phyloP scores from a whole-genome alignment of 306 rosid genomes.

The Corylus heterophylla region DNA sequence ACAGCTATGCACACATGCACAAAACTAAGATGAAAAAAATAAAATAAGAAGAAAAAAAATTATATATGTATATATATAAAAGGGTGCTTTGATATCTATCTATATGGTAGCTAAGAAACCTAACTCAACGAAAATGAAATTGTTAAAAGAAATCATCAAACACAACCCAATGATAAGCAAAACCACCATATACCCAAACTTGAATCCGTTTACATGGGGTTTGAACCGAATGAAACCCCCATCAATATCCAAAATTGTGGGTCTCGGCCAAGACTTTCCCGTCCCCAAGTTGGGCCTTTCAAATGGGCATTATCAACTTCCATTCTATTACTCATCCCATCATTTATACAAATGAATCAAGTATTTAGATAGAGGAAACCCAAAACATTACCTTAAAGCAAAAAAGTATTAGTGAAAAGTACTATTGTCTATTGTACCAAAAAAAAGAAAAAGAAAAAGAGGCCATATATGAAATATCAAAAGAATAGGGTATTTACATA shows the following conservation, averaged over 20 bases:
- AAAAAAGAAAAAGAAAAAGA: too few species aligned
- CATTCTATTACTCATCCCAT: not conserved
- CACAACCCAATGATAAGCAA: not conserved
- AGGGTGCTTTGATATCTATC: too few species aligned
- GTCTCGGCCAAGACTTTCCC: not conserved
- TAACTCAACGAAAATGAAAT: not conserved
- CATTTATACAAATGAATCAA: too few species aligned
- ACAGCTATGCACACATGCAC: too few species aligned
- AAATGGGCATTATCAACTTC: not conserved
- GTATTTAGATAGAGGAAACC: not conserved
- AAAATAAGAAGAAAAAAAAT: too few species aligned
- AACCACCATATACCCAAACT: not conserved
- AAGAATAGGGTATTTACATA: not conserved
- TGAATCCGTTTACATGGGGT: not conserved
- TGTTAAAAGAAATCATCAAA: not conserved
- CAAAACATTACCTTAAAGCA: not conserved
- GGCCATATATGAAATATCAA: too few species aligned
- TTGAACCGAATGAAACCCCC: not conserved
- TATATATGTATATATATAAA: too few species aligned
- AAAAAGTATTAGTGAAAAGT: too few species aligned
- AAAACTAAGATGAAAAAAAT: too few species aligned
- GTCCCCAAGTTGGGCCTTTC: not conserved
- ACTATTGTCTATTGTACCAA: too few species aligned
- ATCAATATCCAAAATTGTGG: not conserved
- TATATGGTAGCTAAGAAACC: too few species aligned